These are phyloP conservation scores for Candida berthetii DNA, from an alignment of 805 yeast genomes.

Conservation along the genomic window DNA sequence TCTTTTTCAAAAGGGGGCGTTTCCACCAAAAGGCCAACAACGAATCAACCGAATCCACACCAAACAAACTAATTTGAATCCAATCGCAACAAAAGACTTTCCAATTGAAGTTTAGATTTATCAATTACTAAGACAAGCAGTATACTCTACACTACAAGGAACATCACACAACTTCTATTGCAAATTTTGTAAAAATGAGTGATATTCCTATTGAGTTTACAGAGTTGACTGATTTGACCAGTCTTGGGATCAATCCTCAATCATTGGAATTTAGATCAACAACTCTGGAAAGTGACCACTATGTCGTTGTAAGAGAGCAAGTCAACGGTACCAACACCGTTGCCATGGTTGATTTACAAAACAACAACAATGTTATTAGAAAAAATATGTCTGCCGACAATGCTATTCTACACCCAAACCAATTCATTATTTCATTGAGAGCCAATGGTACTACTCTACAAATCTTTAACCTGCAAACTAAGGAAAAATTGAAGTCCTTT, in stretches of 20 bases:
- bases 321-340: slow-evolving; percentile 72
- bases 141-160: no score
- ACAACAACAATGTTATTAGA: slow-evolving; percentile 73
- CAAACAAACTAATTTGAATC: neutral
- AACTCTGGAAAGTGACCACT: slow-evolving; percentile 89
- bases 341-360: slow-evolving; percentile 81
- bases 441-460: slow-evolving; percentile 96
- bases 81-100: neutral
- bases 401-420: slow-evolving; percentile 93
- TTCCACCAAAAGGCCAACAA: slow-evolving; percentile 1
- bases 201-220: slow-evolving; percentile 97
- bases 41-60: slow-evolving; percentile 1
- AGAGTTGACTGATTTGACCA: slow-evolving; percentile 84
- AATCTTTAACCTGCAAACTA: slow-evolving; percentile 82
- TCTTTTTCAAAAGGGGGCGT: neutral
- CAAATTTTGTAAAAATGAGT: slow-evolving; percentile 21
- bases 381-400: slow-evolving; percentile 97
- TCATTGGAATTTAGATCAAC: slow-evolving; percentile 90
- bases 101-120: neutral
- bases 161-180: neutral
- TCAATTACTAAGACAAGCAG: neutral
- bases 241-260: slow-evolving; percentile 78
- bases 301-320: slow-evolving; percentile 74
- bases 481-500: slow-evolving; percentile 84
- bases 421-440: slow-evolving; percentile 84